Base-by-base conservation (phyloP, 495 filamentous ascomycete genomes). In the Lepidopterella palustris region DNA sequence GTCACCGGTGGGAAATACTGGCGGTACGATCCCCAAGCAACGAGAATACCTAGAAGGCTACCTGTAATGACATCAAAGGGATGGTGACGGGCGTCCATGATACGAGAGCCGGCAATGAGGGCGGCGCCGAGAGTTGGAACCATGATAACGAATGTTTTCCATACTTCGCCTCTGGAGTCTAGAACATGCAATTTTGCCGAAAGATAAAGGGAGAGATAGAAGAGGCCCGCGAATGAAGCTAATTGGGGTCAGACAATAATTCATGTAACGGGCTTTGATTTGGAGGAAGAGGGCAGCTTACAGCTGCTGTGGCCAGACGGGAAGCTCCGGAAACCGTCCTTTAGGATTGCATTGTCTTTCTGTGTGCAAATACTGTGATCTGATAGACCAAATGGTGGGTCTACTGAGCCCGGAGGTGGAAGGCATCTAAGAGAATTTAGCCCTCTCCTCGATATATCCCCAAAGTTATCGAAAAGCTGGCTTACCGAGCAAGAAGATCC, bases 51-150 rank as follows among this genome's bases (percentile, higher is more conserved):
- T 15, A 72, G n/a, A 3, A 60, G n/a, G 50, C 64, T 67, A 5
- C 90, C 89, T 25, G 86, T 88, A 23, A 96, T 77, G 45, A 95
- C 90, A 59, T 96, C 90, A 72, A 96, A 95, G 11, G 86, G 88
- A 73, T 95, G 89, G 64, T 96, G 90, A 8, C 89, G 80, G 67
- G 87, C 90, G 68, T 96, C 90, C 78, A 90, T 83, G 51, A 82
- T 83, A 24, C 81, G 79, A 29, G 74, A 75, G 28, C 80, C 78
- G 5, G 81, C 80, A 35, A 84, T 75, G 2, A 83, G 73, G 9
- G 79, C 77, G 8, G 81, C 81, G 15, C 67, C 80, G 24, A 84
- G 72, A 29, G 76, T 75, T 8, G 81, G 81, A 3, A 88, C 71
- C 59, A 90, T 76, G 57, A 88, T 81, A 29, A 92, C 61, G 55